Evolutionary conservation across 768 basidiomycete genomes (phyloP).

Genomic region (Leccinum aurantiacum): DNA sequence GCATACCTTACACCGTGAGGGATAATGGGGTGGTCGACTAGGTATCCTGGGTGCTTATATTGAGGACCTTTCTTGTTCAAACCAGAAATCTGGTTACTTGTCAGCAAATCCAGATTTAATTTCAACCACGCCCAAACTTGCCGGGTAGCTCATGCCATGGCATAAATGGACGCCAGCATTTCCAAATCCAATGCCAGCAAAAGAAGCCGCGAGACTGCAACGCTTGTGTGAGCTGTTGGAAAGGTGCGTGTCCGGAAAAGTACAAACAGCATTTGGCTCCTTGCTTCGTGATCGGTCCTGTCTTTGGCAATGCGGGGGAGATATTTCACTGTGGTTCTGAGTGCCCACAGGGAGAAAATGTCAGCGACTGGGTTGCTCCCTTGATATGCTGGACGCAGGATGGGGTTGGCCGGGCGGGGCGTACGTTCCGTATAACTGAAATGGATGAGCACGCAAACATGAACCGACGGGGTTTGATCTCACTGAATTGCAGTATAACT

Average conservation of each 20-base stretch:
- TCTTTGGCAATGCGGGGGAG: slow-evolving; percentile 85
- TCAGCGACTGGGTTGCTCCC: slow-evolving; percentile 94
- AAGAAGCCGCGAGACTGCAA: slow-evolving; percentile 80
- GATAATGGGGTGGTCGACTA: slow-evolving; percentile 83
- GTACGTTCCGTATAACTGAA: slow-evolving; percentile 83
- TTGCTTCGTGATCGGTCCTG: slow-evolving; percentile 75
- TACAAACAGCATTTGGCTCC: slow-evolving; percentile 85
- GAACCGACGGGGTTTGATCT: slow-evolving; percentile 24
- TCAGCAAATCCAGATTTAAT: neutral
- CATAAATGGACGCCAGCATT: slow-evolving; percentile 92
- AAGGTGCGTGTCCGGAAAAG: neutral
- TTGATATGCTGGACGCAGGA: slow-evolving; percentile 89
- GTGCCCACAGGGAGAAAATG: slow-evolving; percentile 93
- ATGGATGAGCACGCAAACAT: slow-evolving; percentile 5
- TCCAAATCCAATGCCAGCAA: slow-evolving; percentile 94
- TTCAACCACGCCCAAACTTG: slow-evolving; percentile 33
- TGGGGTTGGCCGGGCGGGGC: slow-evolving; percentile 88
- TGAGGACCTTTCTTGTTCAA: slow-evolving; percentile 93
- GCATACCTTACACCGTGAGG: slow-evolving; percentile 82
- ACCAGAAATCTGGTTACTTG: slow-evolving; percentile 69
- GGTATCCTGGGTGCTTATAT: slow-evolving; percentile 89
- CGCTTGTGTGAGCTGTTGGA: neutral
- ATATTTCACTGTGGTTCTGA: slow-evolving; percentile 84
- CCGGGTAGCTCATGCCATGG: slow-evolving; percentile 88
- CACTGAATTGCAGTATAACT: slow-evolving; percentile 93